Conservation (phyloP, 2,329 filamentous ascomycete species). For the Beauveria pseudobassiana region DNA sequence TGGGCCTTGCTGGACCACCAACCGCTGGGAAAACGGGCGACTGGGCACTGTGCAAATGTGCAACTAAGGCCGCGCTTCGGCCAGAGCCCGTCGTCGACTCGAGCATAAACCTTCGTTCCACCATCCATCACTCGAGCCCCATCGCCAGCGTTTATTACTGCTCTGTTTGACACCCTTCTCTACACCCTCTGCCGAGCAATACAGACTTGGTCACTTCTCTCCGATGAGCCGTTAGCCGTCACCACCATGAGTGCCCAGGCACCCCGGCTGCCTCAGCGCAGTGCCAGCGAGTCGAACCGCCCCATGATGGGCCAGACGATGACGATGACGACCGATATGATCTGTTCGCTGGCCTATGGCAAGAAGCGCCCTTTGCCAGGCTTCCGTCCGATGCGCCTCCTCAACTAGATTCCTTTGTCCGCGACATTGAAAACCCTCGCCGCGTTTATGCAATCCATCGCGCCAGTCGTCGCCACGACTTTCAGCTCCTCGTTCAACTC, state of each 20-base stretch:
- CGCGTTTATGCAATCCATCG: slow-evolving; percentile 54
- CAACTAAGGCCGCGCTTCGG: background rate
- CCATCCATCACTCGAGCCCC: background rate
- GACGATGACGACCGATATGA: slow-evolving; percentile 33
- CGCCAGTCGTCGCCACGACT: slow-evolving; percentile 53
- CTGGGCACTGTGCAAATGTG: slow-evolving; percentile 2
- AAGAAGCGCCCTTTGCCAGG: slow-evolving; percentile 50
- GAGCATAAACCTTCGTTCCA: background rate
- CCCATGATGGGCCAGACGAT: slow-evolving; percentile 15
- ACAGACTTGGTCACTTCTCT: background rate
- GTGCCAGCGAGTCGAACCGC: background rate
- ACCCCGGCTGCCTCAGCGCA: slow-evolving; percentile 8
- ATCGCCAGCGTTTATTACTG: background rate
- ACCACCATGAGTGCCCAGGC: slow-evolving; percentile 11
- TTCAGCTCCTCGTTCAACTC: slow-evolving; percentile 62
- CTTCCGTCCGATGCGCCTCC: slow-evolving; percentile 53
- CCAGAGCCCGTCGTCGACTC: background rate
- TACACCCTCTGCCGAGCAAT: background rate
- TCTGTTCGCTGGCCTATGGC: slow-evolving; percentile 52
- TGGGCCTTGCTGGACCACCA: no score
- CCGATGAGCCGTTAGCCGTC: slow-evolving; percentile 5
- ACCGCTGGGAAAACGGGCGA: background rate
- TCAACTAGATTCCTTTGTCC: slow-evolving; percentile 47
- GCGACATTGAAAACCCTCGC: slow-evolving; percentile 54
- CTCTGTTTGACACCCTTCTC: background rate